These are phyloP conservation scores for Hibiscus trionum DNA, from an alignment of 345 rosid genomes.

Conservation along the genomic window DNA sequence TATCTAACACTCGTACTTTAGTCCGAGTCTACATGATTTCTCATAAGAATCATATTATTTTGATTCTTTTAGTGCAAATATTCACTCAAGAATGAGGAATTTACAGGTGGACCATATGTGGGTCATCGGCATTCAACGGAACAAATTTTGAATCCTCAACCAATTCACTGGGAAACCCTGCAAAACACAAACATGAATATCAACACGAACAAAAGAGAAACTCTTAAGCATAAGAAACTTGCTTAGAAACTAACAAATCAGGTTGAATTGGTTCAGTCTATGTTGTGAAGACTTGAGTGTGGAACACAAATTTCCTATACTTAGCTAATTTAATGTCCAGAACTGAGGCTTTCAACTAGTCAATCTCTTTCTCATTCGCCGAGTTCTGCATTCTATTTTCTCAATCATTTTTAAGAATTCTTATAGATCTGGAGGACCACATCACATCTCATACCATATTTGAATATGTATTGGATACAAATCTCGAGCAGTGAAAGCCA, in stretches of 20 bases:
- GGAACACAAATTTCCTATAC: background rate
- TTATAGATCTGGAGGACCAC: no score
- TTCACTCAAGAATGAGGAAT: slow-evolving; percentile 23
- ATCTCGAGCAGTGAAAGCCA: no score
- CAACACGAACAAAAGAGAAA: background rate
- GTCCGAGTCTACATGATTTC: background rate
- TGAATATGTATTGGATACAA: no score
- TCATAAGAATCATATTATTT: background rate
- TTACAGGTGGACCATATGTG: slow-evolving; percentile 77
- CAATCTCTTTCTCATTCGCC: no score
- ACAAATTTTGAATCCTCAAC: slow-evolving; percentile 73
- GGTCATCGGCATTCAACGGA: slow-evolving; percentile 71
- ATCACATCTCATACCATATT: no score
- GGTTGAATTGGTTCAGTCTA: background rate
- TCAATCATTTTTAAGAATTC: no score
- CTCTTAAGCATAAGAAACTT: background rate
- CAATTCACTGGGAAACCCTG: slow-evolving; percentile 47
- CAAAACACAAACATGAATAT: background rate
- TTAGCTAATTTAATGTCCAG: background rate
- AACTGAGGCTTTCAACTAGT: background rate
- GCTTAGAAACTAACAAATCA: background rate
- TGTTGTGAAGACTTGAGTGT: background rate
- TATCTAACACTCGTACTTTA: background rate
- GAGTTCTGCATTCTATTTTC: no score
- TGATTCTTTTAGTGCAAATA: background rate